A percentile compares a stretch with the other conserved stretches of the same genome.
Evolutionary conservation across 345 rosid species (phyloP).

Genomic region (Viola odorata): DNA sequence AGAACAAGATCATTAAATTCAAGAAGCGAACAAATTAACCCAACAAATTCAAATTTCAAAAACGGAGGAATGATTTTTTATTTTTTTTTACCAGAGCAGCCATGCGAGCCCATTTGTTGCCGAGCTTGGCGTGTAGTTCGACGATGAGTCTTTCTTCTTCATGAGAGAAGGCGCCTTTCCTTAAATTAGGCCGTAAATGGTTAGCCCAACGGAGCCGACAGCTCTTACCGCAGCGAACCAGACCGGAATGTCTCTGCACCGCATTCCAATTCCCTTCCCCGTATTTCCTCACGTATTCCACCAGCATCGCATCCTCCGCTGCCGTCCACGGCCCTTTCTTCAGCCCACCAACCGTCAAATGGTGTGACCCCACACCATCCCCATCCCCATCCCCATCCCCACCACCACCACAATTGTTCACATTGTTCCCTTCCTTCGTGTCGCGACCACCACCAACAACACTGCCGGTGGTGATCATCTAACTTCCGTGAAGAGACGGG

Average conservation of each 20-base stretch:
- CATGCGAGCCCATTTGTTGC: constrained; percentile 32
- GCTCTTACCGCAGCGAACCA: constrained; percentile 24
- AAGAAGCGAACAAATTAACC: background rate
- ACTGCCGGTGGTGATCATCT: too few species aligned
- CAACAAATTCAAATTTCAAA: background rate
- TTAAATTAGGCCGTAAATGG: constrained; percentile 19
- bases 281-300: constrained; percentile 23
- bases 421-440: too few species aligned
- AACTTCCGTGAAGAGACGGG: too few species aligned
- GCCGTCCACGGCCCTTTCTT: constrained; percentile 32
- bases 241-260: constrained; percentile 17
- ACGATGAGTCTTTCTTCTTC: constrained; percentile 23
- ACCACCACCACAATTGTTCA: background rate
- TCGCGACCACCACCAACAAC: too few species aligned
- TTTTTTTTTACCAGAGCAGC: constrained; percentile 10
- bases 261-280: constrained; percentile 32
- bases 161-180: constrained; percentile 17
- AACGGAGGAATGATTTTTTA: background rate
- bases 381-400: background rate
- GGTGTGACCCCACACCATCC: background rate
- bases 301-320: constrained; percentile 19
- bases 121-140: constrained; percentile 21
- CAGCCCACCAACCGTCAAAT: background rate
- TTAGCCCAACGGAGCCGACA: constrained; percentile 29
- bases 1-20: background rate